A percentile compares a stretch with the other conserved stretches of the same genome.
Conservation (phyloP, 148 eudicot genomes). For the Silene latifolia region DNA sequence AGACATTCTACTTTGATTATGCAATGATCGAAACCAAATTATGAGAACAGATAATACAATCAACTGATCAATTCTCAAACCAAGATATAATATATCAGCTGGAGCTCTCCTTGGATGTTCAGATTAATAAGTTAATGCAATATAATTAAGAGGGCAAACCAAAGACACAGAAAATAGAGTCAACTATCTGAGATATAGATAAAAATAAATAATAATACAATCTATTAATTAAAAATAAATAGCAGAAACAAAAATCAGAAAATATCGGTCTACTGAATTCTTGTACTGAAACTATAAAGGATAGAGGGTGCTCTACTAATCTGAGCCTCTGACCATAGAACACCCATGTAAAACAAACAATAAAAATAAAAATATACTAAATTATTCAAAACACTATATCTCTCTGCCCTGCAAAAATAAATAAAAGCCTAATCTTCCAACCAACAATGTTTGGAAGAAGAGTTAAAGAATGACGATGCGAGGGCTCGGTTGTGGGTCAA, state of each 20-base stretch:
- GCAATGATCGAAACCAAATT: too few species aligned
- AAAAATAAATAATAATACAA: background rate
- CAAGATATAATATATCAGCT: background rate
- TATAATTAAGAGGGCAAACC: background rate
- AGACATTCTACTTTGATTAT: too few species aligned
- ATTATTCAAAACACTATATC: constrained; percentile 14
- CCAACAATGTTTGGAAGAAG: constrained; percentile 11
- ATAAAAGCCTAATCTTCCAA: constrained; percentile 12
- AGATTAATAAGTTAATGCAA: background rate
- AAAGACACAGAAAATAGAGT: background rate
- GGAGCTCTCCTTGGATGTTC: too few species aligned
- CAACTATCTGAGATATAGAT: background rate
- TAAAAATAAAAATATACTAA: background rate
- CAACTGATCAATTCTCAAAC: background rate
- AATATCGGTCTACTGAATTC: constrained; percentile 11
- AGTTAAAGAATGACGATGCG: constrained; percentile 14
- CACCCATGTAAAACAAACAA: constrained; percentile 15
- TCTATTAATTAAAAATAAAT: constrained; percentile 10
- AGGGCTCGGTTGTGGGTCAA: constrained; percentile 5
- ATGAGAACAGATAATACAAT: too few species aligned
- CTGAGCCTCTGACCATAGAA: background rate
- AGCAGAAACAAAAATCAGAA: constrained; percentile 13
- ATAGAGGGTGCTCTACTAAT: constrained; percentile 2
- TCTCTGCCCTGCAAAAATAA: constrained; percentile 21
- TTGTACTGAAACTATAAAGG: constrained; percentile 6